Conservation (phyloP, 768 basidiomycete genomes). For the Suillus cothurnatus region DNA sequence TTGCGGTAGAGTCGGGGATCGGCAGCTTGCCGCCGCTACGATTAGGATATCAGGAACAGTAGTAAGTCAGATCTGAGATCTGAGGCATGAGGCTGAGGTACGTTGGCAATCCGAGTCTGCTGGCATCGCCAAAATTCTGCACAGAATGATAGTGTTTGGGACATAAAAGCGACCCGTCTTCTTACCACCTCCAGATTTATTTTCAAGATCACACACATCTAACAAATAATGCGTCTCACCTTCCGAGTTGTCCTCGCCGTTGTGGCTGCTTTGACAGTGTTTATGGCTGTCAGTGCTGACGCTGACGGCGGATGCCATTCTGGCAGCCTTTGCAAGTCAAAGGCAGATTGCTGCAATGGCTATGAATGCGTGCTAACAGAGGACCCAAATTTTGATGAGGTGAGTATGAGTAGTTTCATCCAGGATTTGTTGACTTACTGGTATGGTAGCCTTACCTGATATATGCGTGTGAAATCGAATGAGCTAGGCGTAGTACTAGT, state of each 20-base stretch:
- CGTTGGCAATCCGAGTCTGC: neutral
- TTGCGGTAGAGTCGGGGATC: too few species aligned
- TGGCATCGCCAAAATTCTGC: neutral
- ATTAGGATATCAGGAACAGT: too few species aligned
- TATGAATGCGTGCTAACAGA: neutral
- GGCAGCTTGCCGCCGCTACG: too few species aligned
- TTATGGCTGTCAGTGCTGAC: neutral
- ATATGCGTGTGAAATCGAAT: neutral
- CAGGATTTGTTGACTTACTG: neutral
- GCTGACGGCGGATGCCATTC: too few species aligned
- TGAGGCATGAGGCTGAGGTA: too few species aligned
- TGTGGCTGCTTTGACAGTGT: neutral
- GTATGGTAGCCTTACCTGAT: neutral
- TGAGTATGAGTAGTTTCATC: neutral
- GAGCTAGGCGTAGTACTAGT: neutral
- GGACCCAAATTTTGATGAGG: neutral
- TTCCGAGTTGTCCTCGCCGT: neutral
- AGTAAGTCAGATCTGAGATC: too few species aligned
- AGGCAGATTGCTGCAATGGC: neutral
- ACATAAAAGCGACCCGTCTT: neutral
- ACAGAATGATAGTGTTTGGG: neutral
- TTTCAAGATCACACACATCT: neutral
- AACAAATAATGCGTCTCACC: neutral
- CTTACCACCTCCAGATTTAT: neutral
- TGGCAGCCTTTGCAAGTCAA: neutral